phyloP scores from a whole-genome alignment of 2,329 filamentous ascomycete species.

The Fusarium sulawesiense region DNA sequence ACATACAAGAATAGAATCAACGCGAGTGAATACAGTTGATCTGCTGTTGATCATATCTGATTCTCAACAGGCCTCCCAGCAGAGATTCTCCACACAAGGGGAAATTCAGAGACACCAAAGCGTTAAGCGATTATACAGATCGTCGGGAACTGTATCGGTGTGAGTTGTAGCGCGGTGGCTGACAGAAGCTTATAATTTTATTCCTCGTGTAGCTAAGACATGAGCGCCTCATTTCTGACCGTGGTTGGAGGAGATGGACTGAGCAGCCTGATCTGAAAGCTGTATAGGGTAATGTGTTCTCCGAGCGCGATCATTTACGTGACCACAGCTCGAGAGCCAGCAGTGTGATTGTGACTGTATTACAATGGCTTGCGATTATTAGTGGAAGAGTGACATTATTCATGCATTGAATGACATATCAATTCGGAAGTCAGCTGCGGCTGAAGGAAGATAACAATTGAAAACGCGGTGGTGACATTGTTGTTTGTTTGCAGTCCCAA shows the following conservation, averaged over 20 bases:
- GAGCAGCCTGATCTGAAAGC: too few relatives aligned
- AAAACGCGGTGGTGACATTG: too few relatives aligned
- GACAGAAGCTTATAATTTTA: background rate
- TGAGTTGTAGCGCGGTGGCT: background rate
- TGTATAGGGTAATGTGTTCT: too few relatives aligned
- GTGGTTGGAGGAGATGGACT: background rate
- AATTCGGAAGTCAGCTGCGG: rapidly evolving
- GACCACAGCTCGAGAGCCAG: too few relatives aligned
- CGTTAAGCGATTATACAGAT: background rate
- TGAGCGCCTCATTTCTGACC: background rate
- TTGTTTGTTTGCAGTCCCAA: background rate
- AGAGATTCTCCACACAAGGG: background rate
- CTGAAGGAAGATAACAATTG: too few relatives aligned
- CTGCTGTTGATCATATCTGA: background rate
- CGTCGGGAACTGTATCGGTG: background rate
- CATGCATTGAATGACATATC: too few relatives aligned
- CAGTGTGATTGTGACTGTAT: too few relatives aligned
- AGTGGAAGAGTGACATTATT: too few relatives aligned
- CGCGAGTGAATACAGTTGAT: background rate
- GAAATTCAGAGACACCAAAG: background rate
- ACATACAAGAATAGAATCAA: background rate
- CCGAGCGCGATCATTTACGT: too few relatives aligned
- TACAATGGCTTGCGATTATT: too few relatives aligned
- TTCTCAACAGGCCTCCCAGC: background rate
- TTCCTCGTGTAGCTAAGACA: background rate